Base-by-base conservation (phyloP, 768 basidiomycete genomes). In the Trametes cubensis region DNA sequence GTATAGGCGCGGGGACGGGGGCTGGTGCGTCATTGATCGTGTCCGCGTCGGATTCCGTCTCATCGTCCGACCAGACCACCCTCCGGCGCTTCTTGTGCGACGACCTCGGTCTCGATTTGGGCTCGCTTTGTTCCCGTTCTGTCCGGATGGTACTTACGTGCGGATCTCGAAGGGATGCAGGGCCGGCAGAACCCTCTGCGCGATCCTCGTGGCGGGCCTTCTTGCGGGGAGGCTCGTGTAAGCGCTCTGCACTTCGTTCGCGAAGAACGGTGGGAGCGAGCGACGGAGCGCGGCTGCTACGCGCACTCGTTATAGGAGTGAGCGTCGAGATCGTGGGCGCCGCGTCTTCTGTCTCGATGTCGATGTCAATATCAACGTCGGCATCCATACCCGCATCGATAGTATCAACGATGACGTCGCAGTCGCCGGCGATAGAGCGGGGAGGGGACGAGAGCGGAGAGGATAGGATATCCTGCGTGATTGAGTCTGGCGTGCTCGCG, bases 401-500 rank as follows among this genome's bases (percentile, higher is more conserved):
- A 10, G 11, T 23, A 23, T 47, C 50, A 26, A 42, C 17, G 11
- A 25, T 42, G 2, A 34, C 41, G 2, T 38, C 57, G 6, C 34
- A 2, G 4, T 30, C 48, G 6, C 46, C 52, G 13, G 38, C 52
- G 11, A 53, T 23, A 17, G 66, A 65, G 11, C 61, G 63, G 50
- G 62, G 62, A 0, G 62, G 61, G 10, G 67, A 60, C 5, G 67
- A 66, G 10, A 65, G 64, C 15, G 64, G 64, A 2, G 67, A 68
- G 2, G 67, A 64, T 2, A 53, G 63, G 34, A 39, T 30, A 21
- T 60, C 58, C 14, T 56, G 38, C 28, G 28, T 5, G 17, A 18
- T 38, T 23, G 13, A n/a, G 1, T 55, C 54, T 2, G 63, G 63
- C 13, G 58, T 60, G 42, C 39, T 46, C 7, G 63, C 49, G 26